A percentile compares a stretch with the other conserved stretches of the same genome.
Evolutionary conservation across 2,329 filamentous ascomycete genomes (phyloP).

Genomic region (Cladosporium sp.): DNA sequence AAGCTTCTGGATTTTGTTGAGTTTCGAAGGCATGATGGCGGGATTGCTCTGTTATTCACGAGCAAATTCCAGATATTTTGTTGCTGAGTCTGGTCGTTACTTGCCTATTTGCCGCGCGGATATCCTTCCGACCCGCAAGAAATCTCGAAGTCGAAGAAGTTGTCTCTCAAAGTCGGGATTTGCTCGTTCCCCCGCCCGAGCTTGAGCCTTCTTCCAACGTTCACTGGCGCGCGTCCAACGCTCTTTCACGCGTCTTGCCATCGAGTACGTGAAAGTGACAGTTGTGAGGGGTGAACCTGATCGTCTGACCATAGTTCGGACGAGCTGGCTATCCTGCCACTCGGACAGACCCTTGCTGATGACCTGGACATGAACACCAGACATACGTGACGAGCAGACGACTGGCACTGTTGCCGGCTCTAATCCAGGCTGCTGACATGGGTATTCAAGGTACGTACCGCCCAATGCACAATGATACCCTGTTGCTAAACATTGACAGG

Average conservation of each 20-base stretch:
- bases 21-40: constrained; percentile 61
- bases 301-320: not conserved
- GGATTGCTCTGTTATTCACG: not conserved
- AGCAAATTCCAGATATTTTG: not conserved
- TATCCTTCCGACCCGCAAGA: not conserved
- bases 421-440: constrained; percentile 21
- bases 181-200: not conserved
- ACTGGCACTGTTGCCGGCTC: not conserved
- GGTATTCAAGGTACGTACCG: constrained; percentile 34
- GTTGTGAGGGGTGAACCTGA: not conserved
- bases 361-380: not conserved
- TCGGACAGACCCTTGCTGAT: not conserved
- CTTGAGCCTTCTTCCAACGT: not conserved
- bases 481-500: constrained; percentile 48
- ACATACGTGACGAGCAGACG: not conserved
- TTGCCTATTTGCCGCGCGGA: not conserved
- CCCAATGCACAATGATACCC: not conserved
- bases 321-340: constrained; percentile 1
- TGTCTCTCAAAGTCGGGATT: not conserved
- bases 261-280: not conserved
- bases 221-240: too few species aligned
- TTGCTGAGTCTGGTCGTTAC: not conserved
- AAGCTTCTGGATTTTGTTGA: constrained; percentile 82
- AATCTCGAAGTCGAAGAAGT: constrained; percentile 5
- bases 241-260: not conserved